These are phyloP conservation scores for Sclerotiophoma versabilis DNA, from an alignment of 2,329 filamentous ascomycete species.

Conservation along the genomic window DNA sequence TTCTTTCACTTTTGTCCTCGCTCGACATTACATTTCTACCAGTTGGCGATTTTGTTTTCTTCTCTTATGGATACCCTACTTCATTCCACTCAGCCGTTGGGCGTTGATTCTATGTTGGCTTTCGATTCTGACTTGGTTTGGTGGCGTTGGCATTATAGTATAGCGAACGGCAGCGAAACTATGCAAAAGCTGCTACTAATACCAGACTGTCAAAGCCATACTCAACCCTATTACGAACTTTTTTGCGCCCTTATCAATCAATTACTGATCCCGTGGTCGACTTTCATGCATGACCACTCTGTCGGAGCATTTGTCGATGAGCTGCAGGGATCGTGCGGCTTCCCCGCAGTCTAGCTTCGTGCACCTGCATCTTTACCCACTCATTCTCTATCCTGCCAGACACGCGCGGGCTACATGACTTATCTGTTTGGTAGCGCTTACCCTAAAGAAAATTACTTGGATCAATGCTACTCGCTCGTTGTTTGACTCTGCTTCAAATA, in stretches of 20 bases:
- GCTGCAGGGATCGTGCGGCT: conserved; percentile 1
- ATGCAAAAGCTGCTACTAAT: background rate
- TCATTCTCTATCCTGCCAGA: background rate
- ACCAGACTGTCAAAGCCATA: background rate
- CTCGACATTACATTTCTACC: background rate
- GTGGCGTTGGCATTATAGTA: background rate
- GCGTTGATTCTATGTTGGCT: background rate
- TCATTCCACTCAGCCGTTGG: conserved; percentile 15
- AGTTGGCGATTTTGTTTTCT: background rate
- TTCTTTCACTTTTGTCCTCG: conserved; percentile 11
- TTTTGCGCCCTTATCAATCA: background rate
- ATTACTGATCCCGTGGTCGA: background rate
- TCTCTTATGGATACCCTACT: conserved; percentile 33
- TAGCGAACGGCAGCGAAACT: background rate
- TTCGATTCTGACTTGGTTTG: background rate
- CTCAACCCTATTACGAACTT: background rate
- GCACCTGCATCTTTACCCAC: background rate
- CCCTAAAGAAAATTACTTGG: background rate
- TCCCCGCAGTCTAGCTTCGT: conserved; percentile 4
- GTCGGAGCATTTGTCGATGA: background rate
- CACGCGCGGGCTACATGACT: background rate
- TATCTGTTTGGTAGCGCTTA: background rate
- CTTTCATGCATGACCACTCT: background rate
- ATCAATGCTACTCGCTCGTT: background rate
- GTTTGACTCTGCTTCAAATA: background rate